phyloP scores from a whole-genome alignment of 2,329 filamentous ascomycete genomes.

The Curvularia sp. region DNA sequence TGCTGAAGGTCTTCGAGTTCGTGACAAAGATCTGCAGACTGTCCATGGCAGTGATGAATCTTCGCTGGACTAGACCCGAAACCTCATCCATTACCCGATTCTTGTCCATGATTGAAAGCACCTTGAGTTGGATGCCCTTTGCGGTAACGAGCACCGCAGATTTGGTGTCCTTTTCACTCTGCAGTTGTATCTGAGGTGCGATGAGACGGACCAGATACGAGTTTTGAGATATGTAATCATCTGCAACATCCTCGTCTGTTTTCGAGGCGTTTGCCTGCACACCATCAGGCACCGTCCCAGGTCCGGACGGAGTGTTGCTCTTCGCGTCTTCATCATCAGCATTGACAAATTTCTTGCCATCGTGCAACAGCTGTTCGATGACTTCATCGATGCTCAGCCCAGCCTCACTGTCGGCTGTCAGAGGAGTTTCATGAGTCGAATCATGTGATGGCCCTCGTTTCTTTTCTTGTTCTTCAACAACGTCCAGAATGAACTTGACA shows the following conservation, averaged over 20 bases:
- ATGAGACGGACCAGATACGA: constrained; percentile 95
- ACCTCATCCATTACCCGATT: constrained; percentile 89
- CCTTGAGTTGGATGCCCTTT: constrained; percentile 97
- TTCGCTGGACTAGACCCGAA: constrained; percentile 91
- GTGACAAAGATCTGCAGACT: constrained; percentile 98
- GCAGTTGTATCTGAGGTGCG: constrained; percentile 95
- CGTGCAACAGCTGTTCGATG: constrained; percentile 83
- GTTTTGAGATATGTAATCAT: constrained; percentile 89
- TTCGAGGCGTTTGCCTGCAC: constrained; percentile 28
- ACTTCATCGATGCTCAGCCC: constrained; percentile 78
- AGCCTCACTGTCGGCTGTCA: constrained; percentile 61
- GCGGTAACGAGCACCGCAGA: constrained; percentile 96
- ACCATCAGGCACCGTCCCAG: constrained; percentile 15
- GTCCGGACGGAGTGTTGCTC: constrained; percentile 5
- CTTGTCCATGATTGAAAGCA: constrained; percentile 98
- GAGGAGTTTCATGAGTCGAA: constrained; percentile 38
- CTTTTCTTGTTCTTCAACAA: constrained; percentile 91
- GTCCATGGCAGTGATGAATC: constrained; percentile 95
- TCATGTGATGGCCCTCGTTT: constrained; percentile 51
- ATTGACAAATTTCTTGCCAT: constrained; percentile 82
- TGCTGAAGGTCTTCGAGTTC: constrained; percentile 85
- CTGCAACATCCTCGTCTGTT: constrained; percentile 69
- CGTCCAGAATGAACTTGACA: constrained; percentile 97
- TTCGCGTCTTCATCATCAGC: constrained; percentile 64
- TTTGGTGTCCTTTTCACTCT: constrained; percentile 97